Percentiles rank a stretch among this genome's conserved stretches.
phyloP scores from a whole-genome alignment of 202 grass and related monocot genomes.

The Hordeum pubiflorum region DNA sequence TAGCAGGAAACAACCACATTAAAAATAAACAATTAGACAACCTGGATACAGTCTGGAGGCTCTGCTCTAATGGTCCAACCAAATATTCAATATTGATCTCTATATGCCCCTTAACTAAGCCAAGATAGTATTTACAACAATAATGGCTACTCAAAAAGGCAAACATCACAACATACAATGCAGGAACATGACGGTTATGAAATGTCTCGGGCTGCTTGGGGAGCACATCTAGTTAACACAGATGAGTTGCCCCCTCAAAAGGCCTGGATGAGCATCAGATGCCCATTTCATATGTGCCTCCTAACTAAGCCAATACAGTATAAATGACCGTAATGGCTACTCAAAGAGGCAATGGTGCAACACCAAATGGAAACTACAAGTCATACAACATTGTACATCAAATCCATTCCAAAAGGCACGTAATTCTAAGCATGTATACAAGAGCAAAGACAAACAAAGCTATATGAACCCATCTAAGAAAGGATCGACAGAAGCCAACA shows the following conservation, averaged over 20 bases:
- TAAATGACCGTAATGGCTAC: constrained; percentile 25
- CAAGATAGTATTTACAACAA: constrained; percentile 5
- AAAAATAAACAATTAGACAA: not conserved
- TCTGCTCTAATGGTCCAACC: not conserved
- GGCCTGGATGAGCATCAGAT: not conserved
- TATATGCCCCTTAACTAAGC: constrained; percentile 36
- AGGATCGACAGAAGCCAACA: not conserved
- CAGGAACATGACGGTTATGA: not conserved
- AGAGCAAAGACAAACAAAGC: not conserved
- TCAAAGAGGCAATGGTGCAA: constrained; percentile 36
- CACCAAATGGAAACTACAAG: not conserved
- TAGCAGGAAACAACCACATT: not conserved
- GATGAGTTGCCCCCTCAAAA: constrained; percentile 30
- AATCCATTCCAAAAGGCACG: not conserved
- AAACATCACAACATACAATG: not conserved
- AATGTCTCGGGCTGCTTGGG: constrained; percentile 26
- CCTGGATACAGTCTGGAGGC: not conserved
- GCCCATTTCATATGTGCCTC: constrained; percentile 32
- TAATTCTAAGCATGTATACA: not conserved
- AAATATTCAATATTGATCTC: not conserved
- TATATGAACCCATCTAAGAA: not conserved
- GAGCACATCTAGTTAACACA: not conserved
- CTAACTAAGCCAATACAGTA: constrained; percentile 60
- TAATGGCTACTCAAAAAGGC: constrained; percentile 29
- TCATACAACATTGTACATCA: not conserved